These are phyloP conservation scores for Pinus albicaulis DNA, from an alignment of 75 land plant genomes.

Conservation along the genomic window DNA sequence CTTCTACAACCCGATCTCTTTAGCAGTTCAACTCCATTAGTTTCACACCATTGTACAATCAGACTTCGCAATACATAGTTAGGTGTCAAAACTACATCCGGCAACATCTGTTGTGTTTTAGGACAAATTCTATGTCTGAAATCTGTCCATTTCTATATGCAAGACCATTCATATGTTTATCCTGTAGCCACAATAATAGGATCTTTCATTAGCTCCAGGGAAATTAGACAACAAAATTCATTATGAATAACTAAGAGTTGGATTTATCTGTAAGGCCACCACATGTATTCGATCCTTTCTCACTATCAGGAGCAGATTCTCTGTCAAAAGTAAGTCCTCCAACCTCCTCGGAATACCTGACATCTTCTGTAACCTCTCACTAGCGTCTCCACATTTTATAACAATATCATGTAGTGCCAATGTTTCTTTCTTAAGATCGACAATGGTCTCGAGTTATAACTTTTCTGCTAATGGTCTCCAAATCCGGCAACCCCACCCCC, in stretches of 20 bases:
- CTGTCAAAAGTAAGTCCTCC: slow-evolving; percentile 65
- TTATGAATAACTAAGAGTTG: neutral
- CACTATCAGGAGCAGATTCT: slow-evolving; percentile 29
- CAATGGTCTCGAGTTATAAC: slow-evolving; percentile 53
- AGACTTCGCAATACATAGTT: no score
- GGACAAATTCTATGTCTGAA: no score
- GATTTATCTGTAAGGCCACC: slow-evolving; percentile 18
- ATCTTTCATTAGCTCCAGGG: slow-evolving; percentile 86
- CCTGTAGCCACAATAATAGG: no score
- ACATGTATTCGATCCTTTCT: slow-evolving; percentile 14
- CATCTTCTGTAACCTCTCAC: slow-evolving; percentile 62
- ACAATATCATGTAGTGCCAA: slow-evolving; percentile 79
- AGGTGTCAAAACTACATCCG: no score
- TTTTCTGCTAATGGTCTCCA: slow-evolving; percentile 51
- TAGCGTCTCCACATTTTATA: slow-evolving; percentile 36
- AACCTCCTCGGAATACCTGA: slow-evolving; percentile 60
- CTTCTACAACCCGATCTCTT: no score
- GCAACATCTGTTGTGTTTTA: no score
- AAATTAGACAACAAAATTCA: slow-evolving; percentile 13
- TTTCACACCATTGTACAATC: no score
- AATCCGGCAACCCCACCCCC: no score
- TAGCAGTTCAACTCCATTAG: no score
- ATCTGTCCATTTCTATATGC: no score
- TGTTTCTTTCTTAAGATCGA: slow-evolving; percentile 74
- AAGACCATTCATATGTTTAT: no score